Evolutionary conservation across 208 protist genomes (phyloP), one percentile per base, ranked within the genome.

Genomic region (Trypanosoma lewisi): DNA sequence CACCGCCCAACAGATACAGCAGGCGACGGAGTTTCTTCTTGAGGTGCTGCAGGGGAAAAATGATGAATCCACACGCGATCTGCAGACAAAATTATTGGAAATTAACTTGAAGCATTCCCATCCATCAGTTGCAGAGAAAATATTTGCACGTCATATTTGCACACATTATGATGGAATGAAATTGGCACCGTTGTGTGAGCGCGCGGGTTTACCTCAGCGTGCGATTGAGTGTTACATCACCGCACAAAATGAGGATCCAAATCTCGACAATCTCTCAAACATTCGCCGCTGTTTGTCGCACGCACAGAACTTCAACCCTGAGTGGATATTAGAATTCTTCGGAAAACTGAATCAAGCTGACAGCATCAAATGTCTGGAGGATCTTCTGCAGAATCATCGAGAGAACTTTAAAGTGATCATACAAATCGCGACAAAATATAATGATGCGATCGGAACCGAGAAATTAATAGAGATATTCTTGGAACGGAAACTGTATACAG

Each of bases 51-150:
- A 95, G 62, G 73, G 75, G 37, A 85, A 98, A 75, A 84, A 82
- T 69, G 81, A 86, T 51, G 94, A 97, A 71, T 84, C 93, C 48
- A 98, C 85, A 14, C 80, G 77, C 27, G 88, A 92, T 31, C 87
- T 99, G 6, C 99, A 99, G 85, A 99, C 99, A 9, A 98, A 98
- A 62, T 85, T 99, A 39, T 85, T 99, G 9, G 98, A 99, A 82
- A 99, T 99, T 65, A 99, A 99, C 78, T 78, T 99, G n/a, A 93
- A 98, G 72, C 90, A 95, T 60, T 97, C 95, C 16, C 87, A 93
- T 21, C 96, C 98, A 41, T 93, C 97, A 60, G 97, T 99, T 7
- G 97, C 98, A 4, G 98, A 99, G 74, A 96, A 97, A 58, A 99
- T 99, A 49, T 93, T 99, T 73, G 91, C 81, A 8, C 91, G 98